Conservation (phyloP, 192 early-diverging fungal genomes). For the Coemansia sp. region DNA sequence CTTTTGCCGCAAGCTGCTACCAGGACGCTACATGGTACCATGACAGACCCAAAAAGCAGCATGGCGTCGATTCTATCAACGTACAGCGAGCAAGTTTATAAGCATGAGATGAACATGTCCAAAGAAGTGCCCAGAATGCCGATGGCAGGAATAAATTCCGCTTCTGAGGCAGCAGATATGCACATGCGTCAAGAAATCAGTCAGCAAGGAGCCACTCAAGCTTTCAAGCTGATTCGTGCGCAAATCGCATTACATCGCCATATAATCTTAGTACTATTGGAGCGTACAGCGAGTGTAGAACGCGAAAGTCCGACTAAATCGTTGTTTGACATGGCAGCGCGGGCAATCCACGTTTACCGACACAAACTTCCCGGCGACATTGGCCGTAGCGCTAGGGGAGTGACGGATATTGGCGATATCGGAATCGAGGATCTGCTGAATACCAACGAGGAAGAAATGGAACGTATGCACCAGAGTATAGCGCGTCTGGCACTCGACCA, state of each 20-base stretch:
- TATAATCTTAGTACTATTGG: constrained; percentile 11
- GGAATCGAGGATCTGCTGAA: neutral
- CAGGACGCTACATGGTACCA: constrained; percentile 22
- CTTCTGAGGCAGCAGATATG: constrained; percentile 16
- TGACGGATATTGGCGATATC: neutral
- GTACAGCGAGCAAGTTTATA: constrained; percentile 5
- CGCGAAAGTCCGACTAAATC: constrained; percentile 22
- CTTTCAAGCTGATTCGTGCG: constrained; percentile 16
- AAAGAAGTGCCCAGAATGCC: neutral
- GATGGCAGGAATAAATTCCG: neutral
- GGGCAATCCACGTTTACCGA: neutral
- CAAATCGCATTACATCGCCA: constrained; percentile 20
- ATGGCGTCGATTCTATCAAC: constrained; percentile 3
- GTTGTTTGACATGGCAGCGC: constrained; percentile 21
- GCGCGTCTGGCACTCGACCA: constrained; percentile 14
- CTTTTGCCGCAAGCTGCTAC: constrained; percentile 14
- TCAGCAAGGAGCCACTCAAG: constrained; percentile 1
- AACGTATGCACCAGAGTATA: constrained; percentile 2
- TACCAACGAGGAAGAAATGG: neutral
- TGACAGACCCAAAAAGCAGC: constrained; percentile 20
- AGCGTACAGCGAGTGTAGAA: constrained; percentile 17
- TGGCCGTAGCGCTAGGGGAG: neutral
- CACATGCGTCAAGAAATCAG: constrained; percentile 12
- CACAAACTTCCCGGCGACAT: neutral
- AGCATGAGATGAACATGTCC: neutral